Evolutionary conservation across 495 filamentous ascomycete genomes (phyloP).

Genomic region (Neurospora hispaniola): DNA sequence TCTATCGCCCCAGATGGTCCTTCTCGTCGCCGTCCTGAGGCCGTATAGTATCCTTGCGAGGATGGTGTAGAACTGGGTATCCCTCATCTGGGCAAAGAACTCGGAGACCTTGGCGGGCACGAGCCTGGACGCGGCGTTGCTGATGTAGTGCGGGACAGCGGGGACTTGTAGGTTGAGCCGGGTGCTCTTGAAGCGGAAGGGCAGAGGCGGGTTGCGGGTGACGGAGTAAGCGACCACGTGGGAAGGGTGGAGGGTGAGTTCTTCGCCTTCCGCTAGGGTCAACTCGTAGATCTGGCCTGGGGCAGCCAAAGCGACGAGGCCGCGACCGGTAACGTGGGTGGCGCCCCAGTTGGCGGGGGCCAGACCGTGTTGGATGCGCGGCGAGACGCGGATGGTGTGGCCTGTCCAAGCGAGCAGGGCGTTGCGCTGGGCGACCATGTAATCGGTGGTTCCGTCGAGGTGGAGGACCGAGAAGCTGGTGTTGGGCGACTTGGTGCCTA

Average conservation of each 20-base stretch:
- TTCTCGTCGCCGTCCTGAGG: constrained; percentile 61
- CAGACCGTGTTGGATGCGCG: constrained; percentile 62
- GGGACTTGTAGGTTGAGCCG: constrained; percentile 72
- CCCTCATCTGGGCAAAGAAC: constrained; percentile 60
- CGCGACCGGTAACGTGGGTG: constrained; percentile 75
- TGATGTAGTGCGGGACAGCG: constrained; percentile 40
- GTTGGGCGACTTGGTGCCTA: constrained; percentile 72
- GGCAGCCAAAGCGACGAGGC: constrained; percentile 72
- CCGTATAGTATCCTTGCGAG: constrained; percentile 49
- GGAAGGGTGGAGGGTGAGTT: constrained; percentile 77
- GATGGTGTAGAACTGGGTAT: constrained; percentile 58
- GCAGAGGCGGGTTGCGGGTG: constrained; percentile 57
- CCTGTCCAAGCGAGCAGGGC: constrained; percentile 95
- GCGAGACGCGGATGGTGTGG: constrained; percentile 63
- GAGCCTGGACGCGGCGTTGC: constrained; percentile 26
- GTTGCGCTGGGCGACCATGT: constrained; percentile 79
- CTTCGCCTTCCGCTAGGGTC: constrained; percentile 63
- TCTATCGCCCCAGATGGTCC: constrained; percentile 88
- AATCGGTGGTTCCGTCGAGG: constrained; percentile 90
- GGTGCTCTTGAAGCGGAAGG: constrained; percentile 76
- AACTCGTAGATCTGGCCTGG: constrained; percentile 82
- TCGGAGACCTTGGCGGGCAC: constrained; percentile 42
- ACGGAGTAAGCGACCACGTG: constrained; percentile 86
- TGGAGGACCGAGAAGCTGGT: constrained; percentile 80
- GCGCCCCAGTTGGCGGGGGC: constrained; percentile 84